Conservation (phyloP, 805 yeast genomes). For the Pichia sporocuriosa region DNA sequence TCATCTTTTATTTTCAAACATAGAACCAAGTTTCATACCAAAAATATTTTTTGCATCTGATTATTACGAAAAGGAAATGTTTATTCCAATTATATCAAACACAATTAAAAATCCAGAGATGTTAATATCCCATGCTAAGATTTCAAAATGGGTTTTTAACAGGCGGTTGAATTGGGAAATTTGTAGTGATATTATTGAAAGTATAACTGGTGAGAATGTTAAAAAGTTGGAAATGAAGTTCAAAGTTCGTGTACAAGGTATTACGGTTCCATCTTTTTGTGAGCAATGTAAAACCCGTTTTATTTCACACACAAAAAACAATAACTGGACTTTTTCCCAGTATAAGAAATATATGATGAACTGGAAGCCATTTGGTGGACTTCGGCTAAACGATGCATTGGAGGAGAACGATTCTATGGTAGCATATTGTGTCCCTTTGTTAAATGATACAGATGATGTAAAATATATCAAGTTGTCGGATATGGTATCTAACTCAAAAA, state of each 20-base stretch:
- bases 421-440: background rate
- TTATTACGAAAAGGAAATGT: background rate
- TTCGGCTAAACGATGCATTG: background rate
- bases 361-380: slow-evolving; percentile 6
- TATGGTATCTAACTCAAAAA: no score
- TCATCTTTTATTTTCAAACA: background rate
- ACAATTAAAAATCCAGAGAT: background rate
- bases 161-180: background rate
- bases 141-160: background rate
- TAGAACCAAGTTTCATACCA: background rate
- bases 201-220: background rate
- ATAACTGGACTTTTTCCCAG: slow-evolving; percentile 5
- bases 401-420: background rate
- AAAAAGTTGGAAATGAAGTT: background rate
- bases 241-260: background rate
- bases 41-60: background rate
- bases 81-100: background rate
- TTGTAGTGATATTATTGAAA: background rate
- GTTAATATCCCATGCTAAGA: background rate
- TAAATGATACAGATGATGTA: background rate
- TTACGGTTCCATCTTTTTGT: background rate
- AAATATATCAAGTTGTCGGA: background rate
- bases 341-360: slow-evolving; percentile 3
- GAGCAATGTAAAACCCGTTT: background rate
- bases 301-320: background rate